Evolutionary conservation across 345 rosid species (phyloP).

Genomic region (Eucalyptus virginea): DNA sequence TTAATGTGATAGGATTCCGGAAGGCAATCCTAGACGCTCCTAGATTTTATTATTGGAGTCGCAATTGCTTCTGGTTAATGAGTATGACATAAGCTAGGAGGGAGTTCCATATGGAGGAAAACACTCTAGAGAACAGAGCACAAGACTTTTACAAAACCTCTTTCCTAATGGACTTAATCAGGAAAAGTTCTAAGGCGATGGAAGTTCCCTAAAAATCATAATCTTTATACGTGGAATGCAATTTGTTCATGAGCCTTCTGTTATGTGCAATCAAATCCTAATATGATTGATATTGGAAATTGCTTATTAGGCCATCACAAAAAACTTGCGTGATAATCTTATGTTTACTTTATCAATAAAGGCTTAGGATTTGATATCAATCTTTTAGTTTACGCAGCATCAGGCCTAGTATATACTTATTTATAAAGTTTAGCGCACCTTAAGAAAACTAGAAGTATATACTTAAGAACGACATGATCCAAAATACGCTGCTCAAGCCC

Average conservation of each 20-base stretch:
- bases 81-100: no score
- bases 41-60: no score
- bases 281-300: background rate
- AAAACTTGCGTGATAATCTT: background rate
- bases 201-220: background rate
- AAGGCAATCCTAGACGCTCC: background rate
- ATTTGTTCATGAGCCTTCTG: background rate
- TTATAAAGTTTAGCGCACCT: background rate
- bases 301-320: background rate
- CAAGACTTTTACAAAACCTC: background rate
- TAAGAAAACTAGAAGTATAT: background rate
- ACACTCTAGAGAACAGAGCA: background rate
- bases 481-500: background rate
- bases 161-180: background rate
- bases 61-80: no score
- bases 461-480: background rate
- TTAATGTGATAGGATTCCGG: background rate
- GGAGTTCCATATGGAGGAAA: background rate
- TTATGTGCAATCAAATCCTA: background rate
- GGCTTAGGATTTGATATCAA: background rate
- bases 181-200: background rate
- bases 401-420: background rate
- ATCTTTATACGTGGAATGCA: background rate
- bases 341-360: background rate
- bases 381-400: background rate